Conservation (phyloP, 805 yeast species). For the Kodamaea hsintzibuensis region DNA sequence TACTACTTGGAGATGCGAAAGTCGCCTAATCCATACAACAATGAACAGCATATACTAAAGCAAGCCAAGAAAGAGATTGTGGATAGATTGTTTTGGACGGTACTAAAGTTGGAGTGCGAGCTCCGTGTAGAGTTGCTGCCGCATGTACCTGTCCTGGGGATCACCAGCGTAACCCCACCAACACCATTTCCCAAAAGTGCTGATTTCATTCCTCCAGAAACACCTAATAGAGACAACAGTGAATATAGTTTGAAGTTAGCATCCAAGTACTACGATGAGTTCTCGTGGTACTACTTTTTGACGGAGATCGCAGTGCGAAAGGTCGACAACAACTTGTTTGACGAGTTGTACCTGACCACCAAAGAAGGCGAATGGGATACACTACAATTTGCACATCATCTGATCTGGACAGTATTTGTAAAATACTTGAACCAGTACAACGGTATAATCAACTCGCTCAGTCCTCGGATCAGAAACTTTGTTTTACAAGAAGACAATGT, state of each 20-base stretch:
- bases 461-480: conserved; percentile 34
- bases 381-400: conserved; percentile 19
- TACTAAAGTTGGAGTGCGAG: conserved; percentile 40
- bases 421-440: conserved; percentile 38
- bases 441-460: conserved; percentile 37
- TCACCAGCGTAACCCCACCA: conserved; percentile 32
- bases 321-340: conserved; percentile 37
- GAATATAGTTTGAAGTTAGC: conserved; percentile 28
- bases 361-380: conserved; percentile 24
- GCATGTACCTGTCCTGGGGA: conserved; percentile 31
- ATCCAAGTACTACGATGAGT: conserved; percentile 20
- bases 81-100: conserved; percentile 38
- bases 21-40: conserved; percentile 4
- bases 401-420: conserved; percentile 29
- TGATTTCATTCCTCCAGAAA: conserved; percentile 18
- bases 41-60: conserved; percentile 5
- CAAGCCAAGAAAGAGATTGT: conserved; percentile 17
- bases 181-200: conserved; percentile 34
- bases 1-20: conserved; percentile 24
- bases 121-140: conserved; percentile 36
- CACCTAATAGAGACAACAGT: conserved; percentile 11
- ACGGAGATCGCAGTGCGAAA: conserved; percentile 43
- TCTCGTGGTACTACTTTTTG: conserved; percentile 40
- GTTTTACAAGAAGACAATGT: conserved; percentile 33
- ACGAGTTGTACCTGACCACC: conserved; percentile 24